Evolutionary conservation across 495 filamentous ascomycete species (phyloP), one percentile per base, ranked within the genome.

Genomic region (Trichoderma asperelloides): DNA sequence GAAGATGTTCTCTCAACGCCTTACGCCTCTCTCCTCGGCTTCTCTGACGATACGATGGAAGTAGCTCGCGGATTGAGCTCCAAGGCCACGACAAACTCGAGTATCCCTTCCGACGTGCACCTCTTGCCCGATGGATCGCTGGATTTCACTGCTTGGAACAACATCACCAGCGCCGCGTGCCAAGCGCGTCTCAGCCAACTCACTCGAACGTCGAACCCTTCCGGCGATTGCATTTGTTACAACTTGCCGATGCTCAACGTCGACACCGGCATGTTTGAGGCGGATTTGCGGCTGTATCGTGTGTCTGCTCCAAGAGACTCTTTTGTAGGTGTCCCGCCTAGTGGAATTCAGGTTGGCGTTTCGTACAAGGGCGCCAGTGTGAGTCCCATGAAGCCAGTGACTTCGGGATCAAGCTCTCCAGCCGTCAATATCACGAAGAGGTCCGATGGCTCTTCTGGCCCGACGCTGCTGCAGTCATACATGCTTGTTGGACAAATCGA

Each of bases 171-270:
- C 41, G 69, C 72, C 15, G 86, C 87, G 8, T 90, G 87, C 74
- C 71, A 70, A 64, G 74, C 75, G 23, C 74, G 82, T 2, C 73
- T 89, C 13, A 69, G 71, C 5, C 67, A 70, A 15, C 76, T 89
- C n/a, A 71, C 77, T 12, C 74, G 76, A 1, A 82, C 84, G 13
- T 79, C 81, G 5, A 92, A 91, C 65, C 87, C 88, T 3, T 86
- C 88, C 1, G 90, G 90, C 16, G 79, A 90, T n/a, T 85, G 85
- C n/a, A 82, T 88, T 39, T 93, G 90, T 81, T 93, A 91, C 74
- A 93, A 92, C 70, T 70, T 93, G 3, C 85, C 84, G 21, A 80
- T 80, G 27, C 78, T 89, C 60, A 79, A 91, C 74, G 87, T 81
- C 72, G 71, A 69, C 1, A 85, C 82, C 8, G 90, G 90, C 12